Percentiles rank a stretch among this genome's conserved stretches.
phyloP scores from a whole-genome alignment of 202 grass and related monocot species.

The Panicum hallii region DNA sequence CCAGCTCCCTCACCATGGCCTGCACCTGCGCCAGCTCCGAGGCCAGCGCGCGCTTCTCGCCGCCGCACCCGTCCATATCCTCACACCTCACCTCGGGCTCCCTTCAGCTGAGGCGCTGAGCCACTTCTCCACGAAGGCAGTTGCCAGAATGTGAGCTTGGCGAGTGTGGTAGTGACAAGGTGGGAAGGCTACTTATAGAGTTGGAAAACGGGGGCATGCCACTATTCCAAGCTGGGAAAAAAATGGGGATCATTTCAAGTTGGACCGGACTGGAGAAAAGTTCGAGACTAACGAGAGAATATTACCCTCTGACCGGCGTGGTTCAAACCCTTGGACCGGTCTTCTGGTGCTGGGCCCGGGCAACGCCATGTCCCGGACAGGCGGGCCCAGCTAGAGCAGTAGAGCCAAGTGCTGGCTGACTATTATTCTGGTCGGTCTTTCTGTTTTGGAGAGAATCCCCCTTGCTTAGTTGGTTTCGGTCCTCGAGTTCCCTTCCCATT shows the following conservation, averaged over 20 bases:
- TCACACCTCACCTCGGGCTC: neutral
- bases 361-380: neutral
- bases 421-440: neutral
- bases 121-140: neutral
- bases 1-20: constrained; percentile 62
- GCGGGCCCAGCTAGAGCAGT: neutral
- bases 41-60: constrained; percentile 43
- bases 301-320: neutral
- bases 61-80: constrained; percentile 20
- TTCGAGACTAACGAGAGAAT: constrained; percentile 30
- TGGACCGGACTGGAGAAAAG: constrained; percentile 51
- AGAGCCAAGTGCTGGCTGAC: neutral
- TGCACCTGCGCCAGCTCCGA: constrained; percentile 63
- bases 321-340: constrained; percentile 53
- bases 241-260: constrained; percentile 14
- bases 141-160: neutral
- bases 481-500: constrained; percentile 2
- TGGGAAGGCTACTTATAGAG: constrained; percentile 45
- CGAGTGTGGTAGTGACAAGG: constrained; percentile 23
- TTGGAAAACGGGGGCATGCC: neutral
- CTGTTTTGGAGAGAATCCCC: constrained; percentile 4
- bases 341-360: neutral
- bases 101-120: neutral
- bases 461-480: neutral
- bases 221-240: constrained; percentile 4